Base-by-base conservation (phyloP, 371 early-diverging fungal species). In the Apophysomyces ossiformis region DNA sequence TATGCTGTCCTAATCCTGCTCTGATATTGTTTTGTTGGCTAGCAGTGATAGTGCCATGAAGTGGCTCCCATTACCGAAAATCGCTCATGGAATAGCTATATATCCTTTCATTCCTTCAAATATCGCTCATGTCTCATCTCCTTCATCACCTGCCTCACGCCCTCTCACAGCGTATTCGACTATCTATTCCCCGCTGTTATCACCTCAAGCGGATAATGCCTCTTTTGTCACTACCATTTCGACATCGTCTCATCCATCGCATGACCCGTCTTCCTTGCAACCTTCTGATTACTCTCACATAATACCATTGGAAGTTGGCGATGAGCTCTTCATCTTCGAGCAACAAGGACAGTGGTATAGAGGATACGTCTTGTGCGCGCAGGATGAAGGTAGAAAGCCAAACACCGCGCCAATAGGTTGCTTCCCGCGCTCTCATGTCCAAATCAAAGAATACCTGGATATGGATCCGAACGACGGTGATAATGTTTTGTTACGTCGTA, bases 341-440 rank as follows among this genome's bases (percentile, higher is more conserved):
- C 81, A 85, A 57, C 74, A 81, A 63, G 82, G 78, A 11, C 76
- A 75, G 38, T 91, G 91, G 91, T 86, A 82, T 57, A 74, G 90
- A 60, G 91, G 91, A 16, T 90, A 91, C 69, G 87, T 89, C 1
- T 72, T 86, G 32, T 76, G 83, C 37, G 47, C 81, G 12, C 58
- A 73, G 43, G 82, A 78, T 58, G 75, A 74, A 67, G 84, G 75
- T 21, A 68, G 64, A 47, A 79, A 72, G 43, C 75, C 73, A 35
- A 80, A 79, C 73, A 68, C 69, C 57, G 75, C 87, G 18, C 81
- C 79, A 26, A 77, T 86, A 45, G 91, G 89, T 4, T 78, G 86
- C 15, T 89, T 91, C 68, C 91, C 91, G 9, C 77, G 80, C 35
- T 73, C 80, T 32, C 83, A 87, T 69, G 82, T 89, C 7, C 78